phyloP scores from a whole-genome alignment of 2,329 filamentous ascomycete genomes.

The Waltergamsia citrina region DNA sequence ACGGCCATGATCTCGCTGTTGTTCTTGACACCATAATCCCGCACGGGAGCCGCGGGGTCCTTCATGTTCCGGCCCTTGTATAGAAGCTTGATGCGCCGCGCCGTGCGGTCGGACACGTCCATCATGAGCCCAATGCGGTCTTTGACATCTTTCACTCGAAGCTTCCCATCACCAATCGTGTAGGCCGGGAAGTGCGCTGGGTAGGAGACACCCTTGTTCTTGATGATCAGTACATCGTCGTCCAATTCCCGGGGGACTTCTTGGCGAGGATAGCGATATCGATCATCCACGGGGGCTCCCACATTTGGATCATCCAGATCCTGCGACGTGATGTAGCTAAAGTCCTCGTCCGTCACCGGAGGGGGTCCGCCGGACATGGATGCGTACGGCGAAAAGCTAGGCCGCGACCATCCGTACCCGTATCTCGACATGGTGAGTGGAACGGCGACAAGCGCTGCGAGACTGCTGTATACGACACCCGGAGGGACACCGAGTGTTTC shows the following conservation, averaged over 20 bases:
- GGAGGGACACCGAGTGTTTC: conserved; percentile 39
- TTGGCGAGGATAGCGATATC: too few relatives aligned
- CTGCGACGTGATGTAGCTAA: conserved; percentile 73
- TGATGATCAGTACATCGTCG: conserved; percentile 63
- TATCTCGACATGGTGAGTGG: conserved; percentile 46
- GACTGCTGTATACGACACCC: conserved; percentile 38
- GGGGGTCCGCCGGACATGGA: conserved; percentile 39
- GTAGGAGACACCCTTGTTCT: conserved; percentile 56
- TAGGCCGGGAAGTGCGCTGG: conserved; percentile 66
- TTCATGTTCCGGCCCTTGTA: conserved; percentile 67
- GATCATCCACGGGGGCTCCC: conserved; percentile 19
- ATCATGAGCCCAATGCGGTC: conserved; percentile 60
- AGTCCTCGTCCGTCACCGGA: conserved; percentile 66
- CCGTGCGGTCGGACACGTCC: conserved; percentile 44
- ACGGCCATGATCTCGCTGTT: conserved; percentile 47
- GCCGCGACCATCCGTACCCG: conserved; percentile 42
- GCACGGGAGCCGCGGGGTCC: conserved; percentile 46
- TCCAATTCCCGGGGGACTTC: too few relatives aligned
- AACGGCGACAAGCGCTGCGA: conserved; percentile 38
- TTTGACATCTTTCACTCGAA: conserved; percentile 56
- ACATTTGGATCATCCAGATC: conserved; percentile 45
- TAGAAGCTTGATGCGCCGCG: conserved; percentile 52
- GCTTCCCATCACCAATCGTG: conserved; percentile 64
- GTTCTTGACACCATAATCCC: conserved; percentile 53
- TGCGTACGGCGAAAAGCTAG: conserved; percentile 41